phyloP scores from a whole-genome alignment of 2,329 filamentous ascomycete genomes.

The Phyllosticta paracitricarpa region DNA sequence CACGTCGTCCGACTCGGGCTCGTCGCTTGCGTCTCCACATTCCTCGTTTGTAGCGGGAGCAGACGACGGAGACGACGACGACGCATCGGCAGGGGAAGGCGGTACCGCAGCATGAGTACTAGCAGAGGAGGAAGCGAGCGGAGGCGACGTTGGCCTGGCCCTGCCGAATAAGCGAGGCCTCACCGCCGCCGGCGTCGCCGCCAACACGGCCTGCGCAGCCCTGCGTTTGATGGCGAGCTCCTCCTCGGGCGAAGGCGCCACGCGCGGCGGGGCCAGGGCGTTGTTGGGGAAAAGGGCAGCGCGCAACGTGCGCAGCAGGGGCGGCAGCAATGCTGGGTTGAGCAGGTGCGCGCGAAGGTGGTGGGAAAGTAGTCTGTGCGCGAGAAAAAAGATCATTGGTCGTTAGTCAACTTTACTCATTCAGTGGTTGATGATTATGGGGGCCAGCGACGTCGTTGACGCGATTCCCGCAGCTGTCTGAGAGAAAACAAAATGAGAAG shows the following conservation, averaged over 20 bases:
- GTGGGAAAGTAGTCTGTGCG: constrained; percentile 36
- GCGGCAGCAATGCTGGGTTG: constrained; percentile 34
- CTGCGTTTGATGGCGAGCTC: constrained; percentile 54
- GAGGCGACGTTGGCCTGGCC: not conserved
- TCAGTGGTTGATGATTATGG: not conserved
- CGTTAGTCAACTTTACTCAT: constrained; percentile 8
- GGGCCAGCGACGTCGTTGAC: not conserved
- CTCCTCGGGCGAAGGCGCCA: constrained; percentile 49
- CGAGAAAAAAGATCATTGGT: constrained; percentile 14
- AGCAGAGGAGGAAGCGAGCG: not conserved
- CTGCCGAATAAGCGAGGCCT: constrained; percentile 21
- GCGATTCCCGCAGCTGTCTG: not conserved
- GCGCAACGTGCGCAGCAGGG: constrained; percentile 57
- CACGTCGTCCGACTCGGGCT: constrained; percentile 12
- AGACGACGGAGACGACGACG: not conserved
- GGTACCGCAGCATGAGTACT: not conserved
- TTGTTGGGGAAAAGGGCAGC: constrained; percentile 81
- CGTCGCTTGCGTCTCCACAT: not conserved
- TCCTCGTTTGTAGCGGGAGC: not conserved
- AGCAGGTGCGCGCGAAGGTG: constrained; percentile 32
- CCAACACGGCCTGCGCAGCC: constrained; percentile 52
- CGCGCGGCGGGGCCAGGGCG: constrained; percentile 53
- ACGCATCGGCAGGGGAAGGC: not conserved
- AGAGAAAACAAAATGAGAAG: not conserved
- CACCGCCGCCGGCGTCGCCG: constrained; percentile 37